Conservation (phyloP, 2,329 filamentous ascomycete species). For the Exophiala dermatitidis region DNA sequence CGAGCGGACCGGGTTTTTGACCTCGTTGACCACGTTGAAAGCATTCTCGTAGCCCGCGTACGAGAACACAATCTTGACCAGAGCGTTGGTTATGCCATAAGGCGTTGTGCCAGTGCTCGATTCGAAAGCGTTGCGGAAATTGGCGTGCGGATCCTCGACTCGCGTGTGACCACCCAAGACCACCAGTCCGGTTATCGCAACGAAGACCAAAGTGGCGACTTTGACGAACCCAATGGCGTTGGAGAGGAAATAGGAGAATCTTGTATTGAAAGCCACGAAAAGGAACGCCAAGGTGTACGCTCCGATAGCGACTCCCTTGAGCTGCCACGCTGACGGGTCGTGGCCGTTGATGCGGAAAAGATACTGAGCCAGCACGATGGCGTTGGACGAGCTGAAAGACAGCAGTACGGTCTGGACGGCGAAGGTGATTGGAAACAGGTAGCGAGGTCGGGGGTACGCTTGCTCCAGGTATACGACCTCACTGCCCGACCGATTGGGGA, state of each 20-base stretch:
- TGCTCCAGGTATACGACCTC: constrained; percentile 65
- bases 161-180: constrained; percentile 50
- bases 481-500: constrained; percentile 58
- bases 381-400: constrained; percentile 60
- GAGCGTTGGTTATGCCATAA: constrained; percentile 51
- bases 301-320: constrained; percentile 60
- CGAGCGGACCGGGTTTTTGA: constrained; percentile 50
- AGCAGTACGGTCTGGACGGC: constrained; percentile 57
- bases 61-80: constrained; percentile 54
- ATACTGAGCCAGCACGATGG: constrained; percentile 58
- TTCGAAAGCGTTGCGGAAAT: constrained; percentile 51
- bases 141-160: constrained; percentile 46
- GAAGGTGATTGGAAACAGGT: constrained; percentile 58
- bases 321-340: constrained; percentile 52
- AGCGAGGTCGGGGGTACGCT: constrained; percentile 56
- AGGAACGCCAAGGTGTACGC: constrained; percentile 52
- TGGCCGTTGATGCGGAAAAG: constrained; percentile 51
- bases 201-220: constrained; percentile 55
- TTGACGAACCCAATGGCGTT: constrained; percentile 56
- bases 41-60: constrained; percentile 54
- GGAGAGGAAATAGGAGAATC: constrained; percentile 49
- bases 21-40: constrained; percentile 57
- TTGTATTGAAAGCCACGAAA: constrained; percentile 49
- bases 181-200: constrained; percentile 55
- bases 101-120: constrained; percentile 35